Conservation (phyloP, 1,284 basidiomycete genomes). For the Moesziomyces sp. region DNA sequence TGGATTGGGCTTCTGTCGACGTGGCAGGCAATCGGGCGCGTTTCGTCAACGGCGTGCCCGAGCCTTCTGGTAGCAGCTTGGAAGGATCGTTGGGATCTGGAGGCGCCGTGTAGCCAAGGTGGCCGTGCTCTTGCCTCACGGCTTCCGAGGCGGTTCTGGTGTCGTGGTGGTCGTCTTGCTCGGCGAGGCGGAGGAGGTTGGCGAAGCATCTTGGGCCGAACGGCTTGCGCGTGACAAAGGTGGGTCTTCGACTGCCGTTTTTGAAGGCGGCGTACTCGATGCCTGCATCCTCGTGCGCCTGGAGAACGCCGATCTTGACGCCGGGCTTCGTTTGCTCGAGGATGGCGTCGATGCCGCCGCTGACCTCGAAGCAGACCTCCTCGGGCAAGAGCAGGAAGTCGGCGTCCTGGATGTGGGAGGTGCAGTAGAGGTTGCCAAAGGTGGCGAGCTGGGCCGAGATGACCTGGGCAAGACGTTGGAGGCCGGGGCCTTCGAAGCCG, state of each 20-base stretch:
- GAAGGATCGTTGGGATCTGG: conserved; percentile 14
- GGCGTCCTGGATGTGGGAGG: conserved; percentile 42
- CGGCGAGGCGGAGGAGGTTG: conserved; percentile 34
- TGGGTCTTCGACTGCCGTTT: conserved; percentile 38
- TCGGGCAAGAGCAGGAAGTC: conserved; percentile 52
- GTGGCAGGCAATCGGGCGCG: conserved; percentile 1
- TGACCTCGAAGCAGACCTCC: conserved; percentile 36
- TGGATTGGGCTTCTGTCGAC: neutral
- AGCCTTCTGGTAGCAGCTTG: conserved; percentile 5
- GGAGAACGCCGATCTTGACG: conserved; percentile 53
- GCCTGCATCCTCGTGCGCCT: conserved; percentile 48
- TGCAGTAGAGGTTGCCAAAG: conserved; percentile 53
- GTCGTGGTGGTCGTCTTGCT: conserved; percentile 25
- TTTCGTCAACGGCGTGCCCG: conserved; percentile 10
- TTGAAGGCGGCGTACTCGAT: conserved; percentile 43
- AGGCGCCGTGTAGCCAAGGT: conserved; percentile 36
- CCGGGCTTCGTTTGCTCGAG: conserved; percentile 40
- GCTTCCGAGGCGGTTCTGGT: conserved; percentile 12
- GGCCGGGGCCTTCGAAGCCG: conserved; percentile 48
- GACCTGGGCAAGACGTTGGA: conserved; percentile 46
- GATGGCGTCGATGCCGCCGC: conserved; percentile 41
- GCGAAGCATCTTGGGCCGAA: conserved; percentile 50
- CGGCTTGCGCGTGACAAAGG: conserved; percentile 53
- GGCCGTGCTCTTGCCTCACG: conserved; percentile 21
- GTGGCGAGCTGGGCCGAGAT: conserved; percentile 53